Evolutionary conservation across 805 yeast genomes (phyloP).

Genomic region (Yamadazyma sp.): DNA sequence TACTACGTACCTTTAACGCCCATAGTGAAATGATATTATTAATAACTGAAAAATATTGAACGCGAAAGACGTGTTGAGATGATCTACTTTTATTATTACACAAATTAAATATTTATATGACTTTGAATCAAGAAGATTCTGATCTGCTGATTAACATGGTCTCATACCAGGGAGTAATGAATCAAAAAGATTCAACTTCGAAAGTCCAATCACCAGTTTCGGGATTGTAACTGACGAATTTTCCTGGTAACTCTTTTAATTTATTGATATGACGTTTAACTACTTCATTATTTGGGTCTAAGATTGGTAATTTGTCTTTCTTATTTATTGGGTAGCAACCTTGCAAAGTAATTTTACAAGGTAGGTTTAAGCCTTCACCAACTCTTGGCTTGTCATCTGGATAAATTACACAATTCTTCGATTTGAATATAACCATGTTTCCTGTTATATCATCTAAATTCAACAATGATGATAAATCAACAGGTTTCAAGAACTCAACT

Average conservation of each 20-base stretch:
- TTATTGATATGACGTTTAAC: constrained; percentile 67
- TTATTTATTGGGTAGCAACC: constrained; percentile 79
- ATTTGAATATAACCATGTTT: constrained; percentile 56
- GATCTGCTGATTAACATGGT: too few species aligned
- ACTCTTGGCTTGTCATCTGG: constrained; percentile 66
- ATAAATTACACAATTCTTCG: constrained; percentile 63
- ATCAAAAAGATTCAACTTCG: constrained; percentile 41
- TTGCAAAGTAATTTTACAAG: constrained; percentile 68
- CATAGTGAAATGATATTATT: constrained; percentile 14
- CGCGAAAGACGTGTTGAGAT: too few species aligned
- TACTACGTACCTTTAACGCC: constrained; percentile 27
- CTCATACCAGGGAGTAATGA: too few species aligned
- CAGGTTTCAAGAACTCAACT: constrained; percentile 74
- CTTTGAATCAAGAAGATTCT: too few species aligned
- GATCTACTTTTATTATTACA: too few species aligned
- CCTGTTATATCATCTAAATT: constrained; percentile 56
- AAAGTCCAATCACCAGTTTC: constrained; percentile 72
- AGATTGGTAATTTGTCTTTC: constrained; percentile 67
- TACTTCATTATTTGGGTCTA: constrained; percentile 72
- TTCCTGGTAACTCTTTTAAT: constrained; percentile 55
- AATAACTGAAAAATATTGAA: too few species aligned
- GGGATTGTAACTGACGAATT: constrained; percentile 76
- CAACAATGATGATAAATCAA: constrained; percentile 72
- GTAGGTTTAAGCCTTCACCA: constrained; percentile 83
- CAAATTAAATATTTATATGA: too few species aligned